Percentiles rank a stretch among this genome's conserved stretches.
Conservation (phyloP, 2,329 filamentous ascomycete species). For the Claviceps digitariae region DNA sequence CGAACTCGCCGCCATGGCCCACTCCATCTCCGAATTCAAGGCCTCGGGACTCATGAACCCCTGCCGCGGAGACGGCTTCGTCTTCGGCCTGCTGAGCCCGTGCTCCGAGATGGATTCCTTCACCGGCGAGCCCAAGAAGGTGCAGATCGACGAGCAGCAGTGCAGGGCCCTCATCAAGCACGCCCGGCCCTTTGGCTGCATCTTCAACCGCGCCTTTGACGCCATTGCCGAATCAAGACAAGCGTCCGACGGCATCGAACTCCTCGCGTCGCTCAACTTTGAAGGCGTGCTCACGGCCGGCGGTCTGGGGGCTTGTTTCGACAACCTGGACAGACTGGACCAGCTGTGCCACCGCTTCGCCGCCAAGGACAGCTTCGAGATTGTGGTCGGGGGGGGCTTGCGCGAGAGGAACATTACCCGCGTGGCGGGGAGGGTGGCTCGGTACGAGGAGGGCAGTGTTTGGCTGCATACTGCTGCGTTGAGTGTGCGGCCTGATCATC, state of each 20-base stretch:
- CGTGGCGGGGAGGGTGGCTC: slow-evolving; percentile 16
- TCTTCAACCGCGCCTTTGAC: slow-evolving; percentile 47
- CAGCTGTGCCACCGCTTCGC: slow-evolving; percentile 19
- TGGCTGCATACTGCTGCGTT: slow-evolving; percentile 35
- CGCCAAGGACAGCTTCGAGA: slow-evolving; percentile 21
- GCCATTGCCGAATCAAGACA: slow-evolving; percentile 21
- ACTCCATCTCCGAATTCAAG: slow-evolving; percentile 24
- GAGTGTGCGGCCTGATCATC: slow-evolving; percentile 3
- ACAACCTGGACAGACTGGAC: slow-evolving; percentile 25
- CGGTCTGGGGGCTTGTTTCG: slow-evolving; percentile 26
- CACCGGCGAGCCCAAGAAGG: neutral
- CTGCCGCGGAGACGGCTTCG: slow-evolving; percentile 38
- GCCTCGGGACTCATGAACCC: slow-evolving; percentile 22
- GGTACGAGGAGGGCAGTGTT: slow-evolving; percentile 11
- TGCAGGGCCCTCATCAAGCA: slow-evolving; percentile 27
- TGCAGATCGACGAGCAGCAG: slow-evolving; percentile 24
- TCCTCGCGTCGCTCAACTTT: slow-evolving; percentile 31
- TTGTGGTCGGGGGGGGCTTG: slow-evolving; percentile 40
- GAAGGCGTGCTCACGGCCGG: slow-evolving; percentile 39
- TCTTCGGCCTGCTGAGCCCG: slow-evolving; percentile 34
- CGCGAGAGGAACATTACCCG: slow-evolving; percentile 25
- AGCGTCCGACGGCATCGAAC: slow-evolving; percentile 15
- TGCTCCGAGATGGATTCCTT: neutral
- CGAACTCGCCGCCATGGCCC: slow-evolving; percentile 32
- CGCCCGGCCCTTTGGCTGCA: slow-evolving; percentile 29